A percentile compares a stretch with the other conserved stretches of the same genome.
Conservation (phyloP, 495 filamentous ascomycete genomes). For the Amorphotheca resinae region DNA sequence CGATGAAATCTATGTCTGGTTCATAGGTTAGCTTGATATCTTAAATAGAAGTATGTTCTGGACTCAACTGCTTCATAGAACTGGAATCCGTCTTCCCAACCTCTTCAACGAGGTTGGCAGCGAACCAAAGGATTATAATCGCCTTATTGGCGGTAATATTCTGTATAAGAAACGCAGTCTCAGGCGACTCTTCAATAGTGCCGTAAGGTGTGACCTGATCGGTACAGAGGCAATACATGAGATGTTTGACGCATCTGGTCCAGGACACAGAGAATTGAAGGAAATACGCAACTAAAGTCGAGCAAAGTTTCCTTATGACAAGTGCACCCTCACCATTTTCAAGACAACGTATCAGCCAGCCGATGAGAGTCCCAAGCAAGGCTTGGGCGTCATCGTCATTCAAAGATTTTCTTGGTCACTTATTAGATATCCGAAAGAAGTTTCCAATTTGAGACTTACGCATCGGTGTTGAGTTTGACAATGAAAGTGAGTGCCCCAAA, state of each 20-base stretch:
- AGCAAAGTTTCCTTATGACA: conserved; percentile 73
- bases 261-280: conserved; percentile 57
- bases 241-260: conserved; percentile 54
- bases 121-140: conserved; percentile 57
- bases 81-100: conserved; percentile 50
- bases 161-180: conserved; percentile 38
- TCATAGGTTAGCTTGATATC: conserved; percentile 3
- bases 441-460: conserved; percentile 33
- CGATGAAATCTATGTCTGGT: conserved; percentile 36
- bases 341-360: conserved; percentile 50
- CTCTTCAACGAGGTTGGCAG: conserved; percentile 62
- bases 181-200: conserved; percentile 35
- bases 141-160: conserved; percentile 42
- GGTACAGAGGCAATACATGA: conserved; percentile 48
- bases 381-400: conserved; percentile 45
- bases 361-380: conserved; percentile 57
- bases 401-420: conserved; percentile 40
- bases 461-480: conserved; percentile 80
- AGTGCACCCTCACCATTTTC: conserved; percentile 45
- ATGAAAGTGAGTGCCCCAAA: conserved; percentile 91
- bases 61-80: conserved; percentile 40
- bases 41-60: neutral
- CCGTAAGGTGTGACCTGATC: conserved; percentile 35
- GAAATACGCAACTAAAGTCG: conserved; percentile 69
- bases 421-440: neutral